Base-by-base conservation (phyloP, 2,329 filamentous ascomycete species). In the Talaromyces sp. region DNA sequence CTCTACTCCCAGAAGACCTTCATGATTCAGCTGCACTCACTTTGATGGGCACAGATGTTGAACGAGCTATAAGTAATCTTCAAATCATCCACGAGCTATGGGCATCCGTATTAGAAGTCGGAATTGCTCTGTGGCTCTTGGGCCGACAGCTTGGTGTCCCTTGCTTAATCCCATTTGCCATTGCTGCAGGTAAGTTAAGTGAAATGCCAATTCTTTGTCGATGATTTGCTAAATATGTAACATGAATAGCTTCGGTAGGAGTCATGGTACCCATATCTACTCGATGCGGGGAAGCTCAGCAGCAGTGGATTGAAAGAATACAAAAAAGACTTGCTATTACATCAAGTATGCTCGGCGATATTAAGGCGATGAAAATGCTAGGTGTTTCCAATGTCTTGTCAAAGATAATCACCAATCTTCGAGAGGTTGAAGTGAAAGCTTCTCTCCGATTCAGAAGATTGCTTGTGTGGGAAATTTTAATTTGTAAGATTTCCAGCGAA, bases 311-410 rank as follows among this genome's bases (percentile, higher is more conserved):
- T 30, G 65, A 69, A 16, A 70, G 70, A 11, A 73, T 76, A 4
- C 68, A 78, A 57, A 62, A 68, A 17, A 70, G 76, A 2, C 68
- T 79, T 6, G 69, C 65, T 5, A 64, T 70, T 19, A 79, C 74
- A 0, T 59, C 70, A 7, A 69, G 68, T 20, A 70, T 74, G 11
- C 61, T 78, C 0, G 67, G 65, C 1, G 65, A 65, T 33, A 76
- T 79, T 60, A 76, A 76, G 52, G 67, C 63, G 19, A 61, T 77
- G 42, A 76, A 75, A 49, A 65, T 74, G 10, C 67, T 71, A 0
- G 76, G 75, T 0, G 55, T 77, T 13, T 35, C 32, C 11, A 11
- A 16, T 11, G 17, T 50, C 6, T 45, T 61, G 16, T 41, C 51
- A 11, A 22, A 42, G 2, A 44, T 59, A 2, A 40, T 62, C 13